A percentile compares a stretch with the other conserved stretches of the same genome.
Evolutionary conservation across 495 filamentous ascomycete species (phyloP).

Genomic region (Penicillium coffeae): DNA sequence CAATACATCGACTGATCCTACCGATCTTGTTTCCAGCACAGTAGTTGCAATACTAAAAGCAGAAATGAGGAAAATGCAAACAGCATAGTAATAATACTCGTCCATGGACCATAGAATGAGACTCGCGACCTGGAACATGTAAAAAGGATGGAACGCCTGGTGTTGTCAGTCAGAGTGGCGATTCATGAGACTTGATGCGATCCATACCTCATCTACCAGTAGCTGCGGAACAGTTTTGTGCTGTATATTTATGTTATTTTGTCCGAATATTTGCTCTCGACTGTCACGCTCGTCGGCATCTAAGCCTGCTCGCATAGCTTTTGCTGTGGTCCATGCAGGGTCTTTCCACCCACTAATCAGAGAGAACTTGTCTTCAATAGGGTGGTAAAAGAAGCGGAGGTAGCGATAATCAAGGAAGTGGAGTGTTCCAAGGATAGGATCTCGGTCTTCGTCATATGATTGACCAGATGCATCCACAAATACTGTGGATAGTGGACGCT

Average conservation of each 20-base stretch:
- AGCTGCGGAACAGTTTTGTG: conserved; percentile 79
- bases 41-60: conserved; percentile 86
- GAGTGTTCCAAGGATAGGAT: conserved; percentile 69
- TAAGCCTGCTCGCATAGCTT: conserved; percentile 72
- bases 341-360: conserved; percentile 90
- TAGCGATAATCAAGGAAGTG: conserved; percentile 86
- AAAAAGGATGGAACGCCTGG: conserved; percentile 94
- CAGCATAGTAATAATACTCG: conserved; percentile 95
- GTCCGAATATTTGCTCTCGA: conserved; percentile 81
- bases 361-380: conserved; percentile 79
- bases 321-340: conserved; percentile 76
- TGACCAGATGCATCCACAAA: conserved; percentile 63
- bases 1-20: conserved; percentile 27
- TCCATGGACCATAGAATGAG: conserved; percentile 92
- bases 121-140: conserved; percentile 96
- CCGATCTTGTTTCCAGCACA: conserved; percentile 82
- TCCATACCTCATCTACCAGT: conserved; percentile 78
- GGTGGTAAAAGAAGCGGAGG: conserved; percentile 88
- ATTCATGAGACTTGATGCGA: neutral
- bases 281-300: conserved; percentile 84
- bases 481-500: conserved; percentile 77
- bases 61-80: conserved; percentile 94
- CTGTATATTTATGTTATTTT: conserved; percentile 85
- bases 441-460: conserved; percentile 73
- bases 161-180: conserved; percentile 12